A percentile compares a stretch with the other conserved stretches of the same genome.
phyloP scores from a whole-genome alignment of 805 yeast genomes.

The Candida tammaniensis region DNA sequence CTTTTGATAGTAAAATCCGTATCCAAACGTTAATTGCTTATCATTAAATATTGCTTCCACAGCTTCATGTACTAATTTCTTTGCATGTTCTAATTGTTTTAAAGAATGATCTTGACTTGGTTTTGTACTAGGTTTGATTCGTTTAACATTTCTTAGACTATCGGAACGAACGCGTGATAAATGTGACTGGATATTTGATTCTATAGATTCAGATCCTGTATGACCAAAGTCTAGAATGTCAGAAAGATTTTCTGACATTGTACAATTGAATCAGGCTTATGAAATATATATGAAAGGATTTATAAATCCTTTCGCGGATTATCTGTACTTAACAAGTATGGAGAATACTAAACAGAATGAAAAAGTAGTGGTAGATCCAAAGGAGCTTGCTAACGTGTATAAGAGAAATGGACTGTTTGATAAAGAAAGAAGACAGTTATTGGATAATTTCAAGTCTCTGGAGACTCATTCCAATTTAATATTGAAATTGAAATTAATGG shows the following conservation, averaged over 20 bases:
- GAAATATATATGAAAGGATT: too few species aligned
- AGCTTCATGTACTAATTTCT: conserved; percentile 11
- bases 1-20: conserved; percentile 22
- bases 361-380: too few species aligned
- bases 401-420: conserved; percentile 52
- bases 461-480: conserved; percentile 41
- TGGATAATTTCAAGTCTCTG: conserved; percentile 42
- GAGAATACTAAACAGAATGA: too few species aligned
- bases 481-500: conserved; percentile 37
- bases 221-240: conserved; percentile 14
- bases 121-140: conserved; percentile 17
- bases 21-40: conserved; percentile 16
- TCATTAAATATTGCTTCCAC: conserved; percentile 20
- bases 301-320: too few species aligned
- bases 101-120: conserved; percentile 10
- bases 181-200: conserved; percentile 11
- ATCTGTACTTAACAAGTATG: too few species aligned
- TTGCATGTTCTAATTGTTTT: conserved; percentile 13
- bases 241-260: too few species aligned
- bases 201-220: not conserved
- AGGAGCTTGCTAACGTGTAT: conserved; percentile 38
- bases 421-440: conserved; percentile 37
- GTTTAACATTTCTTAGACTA: conserved; percentile 11
- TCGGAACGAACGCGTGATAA: conserved; percentile 15
- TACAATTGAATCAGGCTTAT: too few species aligned